phyloP scores from a whole-genome alignment of 139 green algal species.

The Diplosphaera chodatii region DNA sequence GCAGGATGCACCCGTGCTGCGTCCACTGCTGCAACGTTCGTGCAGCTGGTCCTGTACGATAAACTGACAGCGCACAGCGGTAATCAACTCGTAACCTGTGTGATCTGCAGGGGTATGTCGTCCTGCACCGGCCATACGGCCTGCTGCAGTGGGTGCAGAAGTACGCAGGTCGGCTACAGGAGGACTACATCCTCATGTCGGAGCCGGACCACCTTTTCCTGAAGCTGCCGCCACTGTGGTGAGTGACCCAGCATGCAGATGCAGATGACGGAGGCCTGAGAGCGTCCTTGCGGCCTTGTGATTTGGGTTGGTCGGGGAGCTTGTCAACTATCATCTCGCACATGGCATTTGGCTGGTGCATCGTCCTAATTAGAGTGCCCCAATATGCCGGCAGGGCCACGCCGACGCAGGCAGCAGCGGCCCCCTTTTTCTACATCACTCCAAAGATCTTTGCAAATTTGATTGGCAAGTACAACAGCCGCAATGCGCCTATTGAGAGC shows the following conservation, averaged over 20 bases:
- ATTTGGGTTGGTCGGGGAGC: no score
- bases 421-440: constrained; percentile 72
- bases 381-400: constrained; percentile 27
- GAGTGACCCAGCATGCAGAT: no score
- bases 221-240: constrained; percentile 45
- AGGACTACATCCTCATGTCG: constrained; percentile 68
- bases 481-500: constrained; percentile 19
- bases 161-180: constrained; percentile 22
- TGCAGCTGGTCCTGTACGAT: no score
- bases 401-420: constrained; percentile 41
- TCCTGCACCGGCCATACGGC: constrained; percentile 61
- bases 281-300: no score
- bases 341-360: no score
- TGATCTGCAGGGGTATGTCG: constrained; percentile 52
- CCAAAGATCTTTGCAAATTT: constrained; percentile 24
- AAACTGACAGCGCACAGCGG: no score
- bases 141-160: constrained; percentile 63
- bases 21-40: no score
- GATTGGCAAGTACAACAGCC: constrained; percentile 30
- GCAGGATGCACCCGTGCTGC: no score
- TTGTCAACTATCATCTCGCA: no score
- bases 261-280: no score
- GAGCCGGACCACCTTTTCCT: constrained; percentile 80
- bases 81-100: no score
- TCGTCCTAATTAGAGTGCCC: no score